A percentile compares a stretch with the other conserved stretches of the same genome.
Conservation (phyloP, 345 rosid species). For the Dovyalis caffra region DNA sequence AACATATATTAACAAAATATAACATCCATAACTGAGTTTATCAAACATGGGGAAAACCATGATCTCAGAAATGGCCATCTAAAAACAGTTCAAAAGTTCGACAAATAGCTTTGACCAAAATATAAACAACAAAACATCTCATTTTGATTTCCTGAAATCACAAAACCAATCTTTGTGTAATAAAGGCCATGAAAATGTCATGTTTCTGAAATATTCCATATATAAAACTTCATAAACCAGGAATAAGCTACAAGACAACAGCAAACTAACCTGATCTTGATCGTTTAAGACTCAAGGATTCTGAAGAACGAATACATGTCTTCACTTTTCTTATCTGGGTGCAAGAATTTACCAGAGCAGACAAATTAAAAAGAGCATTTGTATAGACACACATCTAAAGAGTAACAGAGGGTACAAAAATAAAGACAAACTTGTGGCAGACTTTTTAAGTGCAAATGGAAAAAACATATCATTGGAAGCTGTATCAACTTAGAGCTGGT, state of each 20-base stretch:
- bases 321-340: constrained; percentile 13
- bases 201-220: too few relatives aligned
- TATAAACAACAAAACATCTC: too few relatives aligned
- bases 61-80: not conserved
- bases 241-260: not conserved
- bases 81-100: not conserved
- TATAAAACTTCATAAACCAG: not conserved
- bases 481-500: not conserved
- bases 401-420: not conserved
- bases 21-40: not conserved
- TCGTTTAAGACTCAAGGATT: constrained; percentile 43
- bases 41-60: not conserved
- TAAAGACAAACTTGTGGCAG: not conserved
- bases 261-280: constrained; percentile 57
- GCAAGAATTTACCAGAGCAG: constrained; percentile 34
- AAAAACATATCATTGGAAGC: not conserved
- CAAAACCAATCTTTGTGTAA: not conserved
- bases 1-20: not conserved
- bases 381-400: not conserved
- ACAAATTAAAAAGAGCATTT: constrained; percentile 8
- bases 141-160: not conserved
- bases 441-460: not conserved
- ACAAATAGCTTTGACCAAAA: not conserved
- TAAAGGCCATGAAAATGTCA: too few relatives aligned
- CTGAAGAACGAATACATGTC: constrained; percentile 28